phyloP scores from a whole-genome alignment of 306 rosid genomes.

The Prunus padus region DNA sequence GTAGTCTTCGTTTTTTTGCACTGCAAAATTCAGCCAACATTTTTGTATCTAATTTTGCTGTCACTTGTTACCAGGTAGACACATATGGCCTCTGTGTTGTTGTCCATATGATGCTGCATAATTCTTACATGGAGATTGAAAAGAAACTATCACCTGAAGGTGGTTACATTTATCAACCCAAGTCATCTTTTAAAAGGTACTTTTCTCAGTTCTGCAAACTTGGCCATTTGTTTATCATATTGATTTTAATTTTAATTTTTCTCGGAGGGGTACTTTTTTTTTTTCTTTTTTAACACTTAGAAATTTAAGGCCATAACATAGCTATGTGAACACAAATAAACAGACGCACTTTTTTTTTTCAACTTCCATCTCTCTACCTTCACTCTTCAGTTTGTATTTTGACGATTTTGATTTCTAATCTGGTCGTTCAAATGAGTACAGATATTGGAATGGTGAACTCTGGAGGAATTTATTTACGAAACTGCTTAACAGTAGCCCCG shows the following conservation, averaged over 20 bases:
- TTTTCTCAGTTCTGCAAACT: slow-evolving; percentile 7
- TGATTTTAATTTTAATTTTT: neutral
- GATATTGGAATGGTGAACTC: slow-evolving; percentile 87
- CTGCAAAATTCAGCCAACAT: slow-evolving; percentile 13
- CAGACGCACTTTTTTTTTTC: neutral
- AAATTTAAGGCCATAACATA: neutral
- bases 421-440: slow-evolving; percentile 36
- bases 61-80: slow-evolving; percentile 61
- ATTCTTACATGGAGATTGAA: slow-evolving; percentile 70
- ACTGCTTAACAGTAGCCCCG: slow-evolving; percentile 66
- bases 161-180: slow-evolving; percentile 55
- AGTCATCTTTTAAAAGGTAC: slow-evolving; percentile 71
- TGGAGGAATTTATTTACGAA: slow-evolving; percentile 81
- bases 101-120: slow-evolving; percentile 82
- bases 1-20: slow-evolving; percentile 38
- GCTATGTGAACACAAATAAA: neutral
- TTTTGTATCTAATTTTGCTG: slow-evolving; percentile 5
- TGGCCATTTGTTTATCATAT: neutral
- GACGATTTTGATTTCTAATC: slow-evolving; percentile 9
- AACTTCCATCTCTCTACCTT: slow-evolving; percentile 8
- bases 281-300: neutral
- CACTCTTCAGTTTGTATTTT: neutral
- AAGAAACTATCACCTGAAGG: slow-evolving; percentile 68
- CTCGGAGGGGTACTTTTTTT: no score
- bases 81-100: slow-evolving; percentile 76